Evolutionary conservation across 2,329 filamentous ascomycete genomes (phyloP), one percentile per base, ranked within the genome.

Genomic region (Juglanconis juglandina): DNA sequence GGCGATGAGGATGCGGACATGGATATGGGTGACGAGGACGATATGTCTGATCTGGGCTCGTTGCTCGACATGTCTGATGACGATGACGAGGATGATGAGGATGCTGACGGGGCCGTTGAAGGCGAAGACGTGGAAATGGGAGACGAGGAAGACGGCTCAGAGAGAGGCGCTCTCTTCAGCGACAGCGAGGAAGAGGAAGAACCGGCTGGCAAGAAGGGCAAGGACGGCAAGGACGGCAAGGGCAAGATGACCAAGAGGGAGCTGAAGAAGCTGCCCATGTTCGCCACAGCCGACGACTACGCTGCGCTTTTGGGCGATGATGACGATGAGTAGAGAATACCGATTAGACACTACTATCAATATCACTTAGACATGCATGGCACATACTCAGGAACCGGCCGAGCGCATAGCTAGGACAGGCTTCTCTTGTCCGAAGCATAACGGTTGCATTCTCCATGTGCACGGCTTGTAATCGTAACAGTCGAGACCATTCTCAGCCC

Each of bases 201-300:
- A 32, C 24, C 24, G 24, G 24, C 24, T 24, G 68, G 68, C 46
- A 73, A 77, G 50, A 71, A 76, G 11, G 74, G 77, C 52, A 71
- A 71, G 4, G 64, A 67, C 8, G 68, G 67, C 42, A 68, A 68
- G 55, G 68, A 70, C 53, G 70, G 69, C 24, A 75, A 75, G 60
- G 71, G 69, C 63, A 82, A 80, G 67, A 82, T 85, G 72, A 91
- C 90, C 77, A 88, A 84, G 77, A 92, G 88, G 82, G 91, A 91
- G 78, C 81, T 98, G 74, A 96, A 92, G 83, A 86, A 87, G 65
- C 79, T 99, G 67, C 95, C 95, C 6, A 96, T 87, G 41, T 99
- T 99, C 78, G 95, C 96, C 24, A 96, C 91, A 37, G 89, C 84
- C 37, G 95, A 98, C 58, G 95, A 98, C 72, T 99, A 98, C 74